Base-by-base conservation (phyloP, 2,329 filamentous ascomycete genomes). In the Neopestalotiopsis rosae region DNA sequence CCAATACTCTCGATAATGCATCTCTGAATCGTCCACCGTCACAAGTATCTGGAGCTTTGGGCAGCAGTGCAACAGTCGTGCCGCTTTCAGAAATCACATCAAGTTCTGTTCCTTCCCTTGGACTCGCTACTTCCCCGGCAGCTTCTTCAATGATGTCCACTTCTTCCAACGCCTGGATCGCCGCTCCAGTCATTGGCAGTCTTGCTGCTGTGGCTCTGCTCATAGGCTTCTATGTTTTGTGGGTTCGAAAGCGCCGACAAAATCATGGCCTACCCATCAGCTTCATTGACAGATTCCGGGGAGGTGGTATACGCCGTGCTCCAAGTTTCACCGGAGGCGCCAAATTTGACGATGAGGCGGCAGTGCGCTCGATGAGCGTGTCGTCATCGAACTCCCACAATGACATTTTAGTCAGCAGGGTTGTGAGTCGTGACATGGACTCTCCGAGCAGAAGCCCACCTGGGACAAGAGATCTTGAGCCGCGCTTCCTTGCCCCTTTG, bases 141-240 rank as follows among this genome's bases (percentile, higher is more conserved):
- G 62, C 9, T n/a, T 17, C 38, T n/a, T 30, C 61, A 45, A 20
- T n/a, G 45, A 20, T 5, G 13, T 6, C 61, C n/a, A 10, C 34
- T 34, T 72, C 72, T 4, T 71, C 72, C 42, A 71, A 70, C 32
- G 79, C 78, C 3, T 80, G 78, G 78, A 77, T 81, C 52, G 78
- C 78, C 1, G 79, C 76, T 0, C 78, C 79, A 5, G 75, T 80
- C 1, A 77, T 81, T 2, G 78, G 79, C 42, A 72, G 75, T 28
- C 71, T 79, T 4, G 78, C 76, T 0, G 78, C 78, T 10, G 69
- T 79, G 58, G 74, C 76, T 9, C 72, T 79, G 4, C 74, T 81
- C 24, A 76, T 76, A 0, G 72, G 78, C 1, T 72, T 76, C 20
- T 76, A 80, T 68, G 72, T 77, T 20, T 71, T 80, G 65, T 76